phyloP scores from a whole-genome alignment of 345 rosid species.

The Murraya paniculata region DNA sequence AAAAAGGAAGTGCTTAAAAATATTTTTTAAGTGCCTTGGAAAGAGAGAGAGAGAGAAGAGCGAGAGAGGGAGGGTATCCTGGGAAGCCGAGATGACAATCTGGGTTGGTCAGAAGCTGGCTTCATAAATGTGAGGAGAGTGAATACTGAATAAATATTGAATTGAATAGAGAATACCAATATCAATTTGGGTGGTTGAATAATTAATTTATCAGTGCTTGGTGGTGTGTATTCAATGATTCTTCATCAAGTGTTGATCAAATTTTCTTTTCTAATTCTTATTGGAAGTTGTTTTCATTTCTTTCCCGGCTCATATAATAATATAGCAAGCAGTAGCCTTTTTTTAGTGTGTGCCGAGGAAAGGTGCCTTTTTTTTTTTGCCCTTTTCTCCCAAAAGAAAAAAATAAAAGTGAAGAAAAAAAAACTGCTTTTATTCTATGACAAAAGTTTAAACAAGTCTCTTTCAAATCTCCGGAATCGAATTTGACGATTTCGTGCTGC shows the following conservation, averaged over 20 bases:
- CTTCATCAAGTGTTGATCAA: conserved; percentile 27
- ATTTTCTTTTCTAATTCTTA: background rate
- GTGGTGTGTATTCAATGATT: conserved; percentile 44
- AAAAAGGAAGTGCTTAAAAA: background rate
- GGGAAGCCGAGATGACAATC: conserved; percentile 23
- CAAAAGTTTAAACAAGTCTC: background rate
- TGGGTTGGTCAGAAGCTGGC: conserved; percentile 22
- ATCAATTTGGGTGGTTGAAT: conserved; percentile 25
- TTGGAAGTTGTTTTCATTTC: conserved; percentile 4
- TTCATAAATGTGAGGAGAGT: conserved; percentile 37
- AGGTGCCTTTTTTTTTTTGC: background rate
- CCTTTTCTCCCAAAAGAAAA: background rate
- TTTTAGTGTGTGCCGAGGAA: background rate
- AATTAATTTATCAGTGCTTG: conserved; percentile 20
- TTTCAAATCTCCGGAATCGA: background rate
- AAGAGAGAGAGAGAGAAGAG: background rate
- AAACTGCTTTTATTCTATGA: background rate
- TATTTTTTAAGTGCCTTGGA: background rate
- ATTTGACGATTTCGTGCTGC: background rate
- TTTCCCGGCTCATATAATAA: background rate
- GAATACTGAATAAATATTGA: background rate
- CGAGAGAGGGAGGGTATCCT: background rate
- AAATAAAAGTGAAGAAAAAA: background rate
- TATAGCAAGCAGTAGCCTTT: background rate
- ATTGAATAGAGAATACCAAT: background rate